Evolutionary conservation across 805 yeast genomes (phyloP).

Genomic region (Kazachstania bromeliacearum): DNA sequence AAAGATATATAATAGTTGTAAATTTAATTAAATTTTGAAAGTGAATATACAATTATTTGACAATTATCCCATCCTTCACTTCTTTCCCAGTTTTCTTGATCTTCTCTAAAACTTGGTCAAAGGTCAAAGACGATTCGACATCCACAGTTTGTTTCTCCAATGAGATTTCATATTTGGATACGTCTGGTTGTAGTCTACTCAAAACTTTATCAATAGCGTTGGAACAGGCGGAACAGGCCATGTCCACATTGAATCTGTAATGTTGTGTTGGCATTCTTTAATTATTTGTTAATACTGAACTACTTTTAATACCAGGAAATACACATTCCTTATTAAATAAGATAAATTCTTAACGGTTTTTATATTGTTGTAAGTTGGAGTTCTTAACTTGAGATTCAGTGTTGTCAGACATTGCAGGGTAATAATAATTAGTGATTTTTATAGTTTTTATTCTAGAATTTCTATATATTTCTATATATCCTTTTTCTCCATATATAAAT

Average conservation of each 20-base stretch:
- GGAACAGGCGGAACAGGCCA: slow-evolving; percentile 86
- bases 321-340: no score
- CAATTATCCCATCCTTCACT: slow-evolving; percentile 49
- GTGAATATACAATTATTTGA: no score
- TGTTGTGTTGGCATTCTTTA: slow-evolving; percentile 35
- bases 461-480: no score
- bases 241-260: slow-evolving; percentile 71
- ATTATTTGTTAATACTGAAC: neutral
- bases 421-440: no score
- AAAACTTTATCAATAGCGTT: slow-evolving; percentile 76
- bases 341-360: no score
- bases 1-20: no score
- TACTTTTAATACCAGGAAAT: neutral
- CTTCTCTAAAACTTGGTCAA: slow-evolving; percentile 70
- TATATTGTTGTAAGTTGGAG: no score
- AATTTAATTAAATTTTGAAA: no score
- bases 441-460: no score
- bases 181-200: slow-evolving; percentile 56
- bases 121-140: slow-evolving; percentile 56
- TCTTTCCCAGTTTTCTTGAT: slow-evolving; percentile 89
- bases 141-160: slow-evolving; percentile 75
- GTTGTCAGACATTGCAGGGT: no score
- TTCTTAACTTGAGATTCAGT: no score
- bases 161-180: slow-evolving; percentile 61
- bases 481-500: no score